A percentile compares a stretch with the other conserved stretches of the same genome.
Conservation (phyloP, 2,329 filamentous ascomycete species). For the Verticillium albo-atrum region DNA sequence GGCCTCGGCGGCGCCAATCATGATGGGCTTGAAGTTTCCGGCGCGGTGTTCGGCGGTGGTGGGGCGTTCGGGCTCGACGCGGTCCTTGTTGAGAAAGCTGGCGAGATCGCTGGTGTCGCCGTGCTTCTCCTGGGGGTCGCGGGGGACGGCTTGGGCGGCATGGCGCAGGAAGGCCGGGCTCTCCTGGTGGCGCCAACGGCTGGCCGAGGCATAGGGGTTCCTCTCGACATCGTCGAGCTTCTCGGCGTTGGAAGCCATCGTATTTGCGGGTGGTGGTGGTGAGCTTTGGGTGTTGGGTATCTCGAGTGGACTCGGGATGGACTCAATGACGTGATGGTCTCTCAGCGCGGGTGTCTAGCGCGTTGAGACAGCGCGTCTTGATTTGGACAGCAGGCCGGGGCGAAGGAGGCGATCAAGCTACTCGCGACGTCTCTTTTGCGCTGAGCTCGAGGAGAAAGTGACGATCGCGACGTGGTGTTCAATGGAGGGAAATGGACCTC, state of each 20-base stretch:
- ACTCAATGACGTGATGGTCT: not conserved
- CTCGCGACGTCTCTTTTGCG: not conserved
- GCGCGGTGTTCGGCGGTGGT: conserved; percentile 22
- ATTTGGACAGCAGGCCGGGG: not conserved
- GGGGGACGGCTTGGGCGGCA: conserved; percentile 31
- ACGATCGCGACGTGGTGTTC: not conserved
- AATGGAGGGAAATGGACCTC: not conserved
- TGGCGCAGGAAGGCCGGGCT: conserved; percentile 50
- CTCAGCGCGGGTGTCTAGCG: not conserved
- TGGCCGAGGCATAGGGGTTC: conserved; percentile 54
- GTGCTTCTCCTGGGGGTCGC: conserved; percentile 34
- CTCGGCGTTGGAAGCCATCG: conserved; percentile 18
- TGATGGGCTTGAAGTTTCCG: conserved; percentile 42
- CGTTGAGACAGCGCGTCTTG: not conserved
- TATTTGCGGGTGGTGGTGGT: not conserved
- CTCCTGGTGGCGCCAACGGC: conserved; percentile 61
- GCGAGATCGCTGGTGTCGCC: conserved; percentile 45
- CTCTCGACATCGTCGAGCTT: conserved; percentile 26
- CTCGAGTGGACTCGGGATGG: not conserved
- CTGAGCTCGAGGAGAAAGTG: not conserved
- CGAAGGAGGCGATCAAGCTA: not conserved
- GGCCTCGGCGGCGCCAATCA: conserved; percentile 36
- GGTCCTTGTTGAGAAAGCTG: conserved; percentile 50
- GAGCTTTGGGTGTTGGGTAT: not conserved
- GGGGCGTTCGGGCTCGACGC: conserved; percentile 37